Conservation (phyloP, 768 basidiomycete species). For the Hericium erinaceus region DNA sequence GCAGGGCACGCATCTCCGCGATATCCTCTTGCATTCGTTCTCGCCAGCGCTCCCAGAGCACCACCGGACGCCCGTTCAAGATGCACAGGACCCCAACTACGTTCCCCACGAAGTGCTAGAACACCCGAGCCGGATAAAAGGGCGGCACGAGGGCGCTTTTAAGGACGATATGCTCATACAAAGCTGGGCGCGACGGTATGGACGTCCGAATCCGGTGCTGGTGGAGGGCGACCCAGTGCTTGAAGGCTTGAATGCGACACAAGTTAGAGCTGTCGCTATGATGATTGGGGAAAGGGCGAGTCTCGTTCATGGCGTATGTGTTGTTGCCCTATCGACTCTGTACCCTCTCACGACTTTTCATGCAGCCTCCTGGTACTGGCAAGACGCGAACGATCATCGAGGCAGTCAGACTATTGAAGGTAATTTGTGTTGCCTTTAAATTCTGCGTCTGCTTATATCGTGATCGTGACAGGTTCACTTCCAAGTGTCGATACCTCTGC, state of each 20-base stretch:
- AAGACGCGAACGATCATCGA: conserved; percentile 93
- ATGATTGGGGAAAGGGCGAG: conserved; percentile 77
- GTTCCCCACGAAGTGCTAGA: conserved; percentile 29
- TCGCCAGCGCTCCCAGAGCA: conserved; percentile 20
- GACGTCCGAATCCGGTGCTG: conserved; percentile 43
- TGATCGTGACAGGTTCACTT: conserved; percentile 50
- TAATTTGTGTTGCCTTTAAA: conserved; percentile 13
- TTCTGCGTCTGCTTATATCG: neutral
- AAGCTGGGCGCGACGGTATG: conserved; percentile 75
- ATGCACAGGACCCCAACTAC: conserved; percentile 30
- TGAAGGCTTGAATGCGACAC: conserved; percentile 58
- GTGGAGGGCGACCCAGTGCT: conserved; percentile 76
- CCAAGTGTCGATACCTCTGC: conserved; percentile 70
- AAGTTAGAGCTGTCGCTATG: conserved; percentile 72
- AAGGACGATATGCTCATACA: conserved; percentile 65
- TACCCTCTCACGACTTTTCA: neutral
- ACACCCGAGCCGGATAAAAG: conserved; percentile 22
- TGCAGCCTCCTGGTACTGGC: conserved; percentile 82
- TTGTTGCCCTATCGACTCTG: neutral
- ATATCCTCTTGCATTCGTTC: conserved; percentile 58
- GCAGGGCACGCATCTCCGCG: conserved; percentile 64
- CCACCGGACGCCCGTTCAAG: conserved; percentile 27
- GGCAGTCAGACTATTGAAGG: conserved; percentile 71
- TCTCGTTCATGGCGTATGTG: conserved; percentile 77
- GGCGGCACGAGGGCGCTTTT: conserved; percentile 41